Base-by-base conservation (phyloP, 768 basidiomycete species). In the Mrakia blollopis region DNA sequence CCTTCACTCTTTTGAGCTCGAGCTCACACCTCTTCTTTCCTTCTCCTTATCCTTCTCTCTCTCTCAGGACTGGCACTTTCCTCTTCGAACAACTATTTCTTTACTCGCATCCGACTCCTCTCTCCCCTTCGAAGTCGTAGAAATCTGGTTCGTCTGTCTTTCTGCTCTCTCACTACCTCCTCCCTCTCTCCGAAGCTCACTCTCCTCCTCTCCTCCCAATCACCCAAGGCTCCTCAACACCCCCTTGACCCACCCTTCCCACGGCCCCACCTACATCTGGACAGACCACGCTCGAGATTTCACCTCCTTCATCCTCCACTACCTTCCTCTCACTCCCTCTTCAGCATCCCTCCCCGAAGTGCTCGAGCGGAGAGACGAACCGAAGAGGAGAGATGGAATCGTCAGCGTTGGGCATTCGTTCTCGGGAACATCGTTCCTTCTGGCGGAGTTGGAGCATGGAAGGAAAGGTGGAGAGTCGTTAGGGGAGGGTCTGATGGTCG, bases 201-300 rank as follows among this genome's bases (percentile, higher is more conserved):
- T n/a, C n/a, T n/a, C n/a, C 65, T 37, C 25, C n/a, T 39, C 25
- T 18, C 3, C 35, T 9, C 37, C 25, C 32, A 37, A 11, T 67
- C 37, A 5, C 21, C 65, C n/a, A n/a, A 68, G 65, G 65, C 65
- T 68, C 23, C 39, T 68, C 37, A 39, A 21, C 65, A 68, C 65
- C 18, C 65, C 65, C n/a, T 23, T 68, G 18, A 68, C 65, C 32
- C 65, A 68, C 25, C 65, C 65, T 25, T 39, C 65, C 8, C 21
- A 39, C 39, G 65, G 65, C 1, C 35, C 65, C 0, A 37, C 39
- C 11, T 72, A 72, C 52, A 37, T 52, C 71, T 72, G 71, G 71
- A 54, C 71, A 8, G 54, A 72, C 25, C 50, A 72, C 71, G 71
- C 71, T n/a, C 54, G 71, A 28, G 71, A 72, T 14, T 37, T 72